Base-by-base conservation (phyloP, 2,329 filamentous ascomycete genomes). In the Aureobasidium sp. region DNA sequence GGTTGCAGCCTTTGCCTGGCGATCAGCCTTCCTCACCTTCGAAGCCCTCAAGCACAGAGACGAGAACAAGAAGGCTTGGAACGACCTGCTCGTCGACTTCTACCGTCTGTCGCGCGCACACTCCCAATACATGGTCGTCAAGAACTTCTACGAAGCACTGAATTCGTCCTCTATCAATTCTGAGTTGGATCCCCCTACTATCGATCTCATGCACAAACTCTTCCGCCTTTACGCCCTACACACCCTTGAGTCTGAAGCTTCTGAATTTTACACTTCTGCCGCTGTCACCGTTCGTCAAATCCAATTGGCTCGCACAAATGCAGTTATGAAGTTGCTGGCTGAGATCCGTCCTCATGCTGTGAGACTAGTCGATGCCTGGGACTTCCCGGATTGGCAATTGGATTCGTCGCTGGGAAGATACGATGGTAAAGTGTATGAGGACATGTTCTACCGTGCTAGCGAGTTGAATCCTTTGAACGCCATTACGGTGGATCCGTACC, bases 351-450 rank as follows among this genome's bases (percentile, higher is more conserved):
- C 88, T 3, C 88, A 91, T 69, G 87, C 88, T 0, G 80, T 91
- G 14, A 74, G 83, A 11, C 75, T 91, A 11, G 88, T 90, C 0
- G 88, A 91, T 68, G 78, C 85, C 0, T 91, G 88, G 89, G 82
- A 83, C 63, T 89, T 91, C 74, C 85, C 88, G 1, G 88, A 91
- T 70, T 91, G 86, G 86, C 86, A 89, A 67, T 80, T 91, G 2
- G 88, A 91, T 70, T 86, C 82, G 67, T 85, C 83, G 62, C 72
- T 91, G 42, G 88, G 89, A 1, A 78, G 87, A 1, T 82, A 82
- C 47, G 88, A 91, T 64, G 88, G 89, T 25, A 85, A 87, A 68
- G 88, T 91, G 1, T 91, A 91, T 67, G 86, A 89, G 71, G 88
- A 91, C 67, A 79, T 91, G 77, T 91, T 91, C 75, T 78, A 85